Conservation (phyloP, 2,329 filamentous ascomycete genomes). For the Colletotrichum ledebouriae region DNA sequence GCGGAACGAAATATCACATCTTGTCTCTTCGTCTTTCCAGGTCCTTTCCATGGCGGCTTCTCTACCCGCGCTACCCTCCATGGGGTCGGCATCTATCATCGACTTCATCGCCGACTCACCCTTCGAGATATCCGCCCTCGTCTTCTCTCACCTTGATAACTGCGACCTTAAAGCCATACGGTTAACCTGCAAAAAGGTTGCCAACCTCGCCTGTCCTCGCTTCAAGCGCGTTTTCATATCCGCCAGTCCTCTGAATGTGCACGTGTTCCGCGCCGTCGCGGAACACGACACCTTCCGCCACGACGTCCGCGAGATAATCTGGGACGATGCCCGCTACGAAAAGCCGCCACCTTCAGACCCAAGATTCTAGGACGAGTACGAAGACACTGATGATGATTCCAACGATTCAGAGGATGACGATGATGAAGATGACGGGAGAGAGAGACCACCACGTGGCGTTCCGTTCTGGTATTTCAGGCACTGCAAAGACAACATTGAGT, state of each 20-base stretch:
- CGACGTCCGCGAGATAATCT: constrained; percentile 55
- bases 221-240: too few relatives aligned
- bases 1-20: not conserved
- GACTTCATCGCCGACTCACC: not conserved
- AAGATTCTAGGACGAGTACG: not conserved
- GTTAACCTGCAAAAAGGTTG: constrained; percentile 17
- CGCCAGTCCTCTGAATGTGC: too few relatives aligned
- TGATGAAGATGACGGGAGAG: not conserved
- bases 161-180: constrained; percentile 27
- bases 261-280: too few relatives aligned
- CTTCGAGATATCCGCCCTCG: not conserved
- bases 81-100: not conserved
- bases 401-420: not conserved
- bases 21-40: too few relatives aligned
- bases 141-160: constrained; percentile 11
- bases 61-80: not conserved
- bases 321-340: constrained; percentile 50
- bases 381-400: not conserved
- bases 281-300: constrained; percentile 50
- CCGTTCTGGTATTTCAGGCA: not conserved
- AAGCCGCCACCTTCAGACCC: not conserved
- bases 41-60: too few relatives aligned
- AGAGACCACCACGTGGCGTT: not conserved
- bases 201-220: not conserved
- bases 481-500: constrained; percentile 2